These are phyloP conservation scores for Dioscorea dumetorum DNA, from an alignment of 106 monocot species.

Conservation along the genomic window DNA sequence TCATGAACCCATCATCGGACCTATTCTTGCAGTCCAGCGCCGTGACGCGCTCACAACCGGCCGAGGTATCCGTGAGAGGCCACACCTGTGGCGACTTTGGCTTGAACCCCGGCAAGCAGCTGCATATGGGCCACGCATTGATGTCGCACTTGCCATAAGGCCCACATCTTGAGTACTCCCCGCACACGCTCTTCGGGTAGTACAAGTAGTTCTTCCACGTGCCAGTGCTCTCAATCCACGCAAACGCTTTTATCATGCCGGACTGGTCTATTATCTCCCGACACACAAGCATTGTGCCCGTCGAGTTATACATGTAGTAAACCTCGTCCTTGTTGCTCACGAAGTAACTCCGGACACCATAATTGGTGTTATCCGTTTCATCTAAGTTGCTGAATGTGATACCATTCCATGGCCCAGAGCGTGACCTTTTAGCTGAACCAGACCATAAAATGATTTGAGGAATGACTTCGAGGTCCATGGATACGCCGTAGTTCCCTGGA, in stretches of 20 bases:
- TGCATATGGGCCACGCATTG: constrained; percentile 20
- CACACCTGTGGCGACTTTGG: constrained; percentile 28
- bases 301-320: background rate
- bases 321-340: background rate
- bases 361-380: background rate
- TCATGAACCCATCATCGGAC: constrained; percentile 30
- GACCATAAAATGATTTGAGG: constrained; percentile 28
- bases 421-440: constrained; percentile 10
- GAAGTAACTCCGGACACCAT: background rate
- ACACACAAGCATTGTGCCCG: background rate
- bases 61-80: constrained; percentile 10
- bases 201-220: constrained; percentile 27
- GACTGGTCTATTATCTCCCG: constrained; percentile 9
- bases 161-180: constrained; percentile 28
- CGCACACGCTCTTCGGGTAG: too few species aligned
- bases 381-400: constrained; percentile 20
- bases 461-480: constrained; percentile 18
- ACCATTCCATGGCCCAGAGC: constrained; percentile 41
- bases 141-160: constrained; percentile 33
- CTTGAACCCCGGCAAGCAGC: constrained; percentile 35
- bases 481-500: constrained; percentile 28
- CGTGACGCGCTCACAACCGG: constrained; percentile 38
- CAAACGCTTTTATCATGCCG: constrained; percentile 7
- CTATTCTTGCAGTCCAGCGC: constrained; percentile 25
- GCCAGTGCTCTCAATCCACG: constrained; percentile 14